Base-by-base conservation (phyloP, 345 rosid species). In the Dipteronia dyeriana region DNA sequence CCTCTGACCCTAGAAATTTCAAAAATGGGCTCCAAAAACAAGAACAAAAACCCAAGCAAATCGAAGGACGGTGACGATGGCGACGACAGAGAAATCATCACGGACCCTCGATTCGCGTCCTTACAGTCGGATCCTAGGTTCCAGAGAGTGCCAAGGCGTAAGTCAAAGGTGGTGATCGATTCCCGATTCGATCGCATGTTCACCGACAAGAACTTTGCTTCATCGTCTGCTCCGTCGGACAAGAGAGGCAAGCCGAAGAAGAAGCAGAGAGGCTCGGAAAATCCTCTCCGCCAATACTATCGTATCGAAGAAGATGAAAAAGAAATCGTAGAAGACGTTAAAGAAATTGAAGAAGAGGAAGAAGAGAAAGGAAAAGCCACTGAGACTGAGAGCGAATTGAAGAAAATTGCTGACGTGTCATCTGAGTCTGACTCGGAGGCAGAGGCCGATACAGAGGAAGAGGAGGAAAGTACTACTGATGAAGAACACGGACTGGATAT, bases 101-200 rank as follows among this genome's bases (percentile, higher is more conserved):
- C 78, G 17, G 99, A 96, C 63, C 79, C 91, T 26, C 84, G 99
- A 79, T 96, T 94, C 75, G 81, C 92, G 13, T 80, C 86, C 45
- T 85, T 88, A 31, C 95, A 90, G 80, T 84, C 88, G 12, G 99
- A 92, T 81, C 99, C 98, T 51, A 82, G 95, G 79, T 96, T 96
- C 80, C 97, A 89, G 87, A 92, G 78, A n/a, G 84, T 85, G 19
- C 90, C 92, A 5, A 87, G 79, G 86, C 91, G 85, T 53, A 86
- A 90, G 16, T 60, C 90, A 1, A 96, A 92, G 83, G 94, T 94
- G 3, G 59, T 83, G 7, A 89, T 96, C 45, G 99, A 96, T 75
- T 86, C 92, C 64, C 91, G 99, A 12, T 96, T 96, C 84, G 29
- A 79, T 56, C 76, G 85, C 20, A 81, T 86, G 70, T 84, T 94